Evolutionary conservation across 176 grass and related monocot species (phyloP).

Genomic region (Pontederia crassipes): DNA sequence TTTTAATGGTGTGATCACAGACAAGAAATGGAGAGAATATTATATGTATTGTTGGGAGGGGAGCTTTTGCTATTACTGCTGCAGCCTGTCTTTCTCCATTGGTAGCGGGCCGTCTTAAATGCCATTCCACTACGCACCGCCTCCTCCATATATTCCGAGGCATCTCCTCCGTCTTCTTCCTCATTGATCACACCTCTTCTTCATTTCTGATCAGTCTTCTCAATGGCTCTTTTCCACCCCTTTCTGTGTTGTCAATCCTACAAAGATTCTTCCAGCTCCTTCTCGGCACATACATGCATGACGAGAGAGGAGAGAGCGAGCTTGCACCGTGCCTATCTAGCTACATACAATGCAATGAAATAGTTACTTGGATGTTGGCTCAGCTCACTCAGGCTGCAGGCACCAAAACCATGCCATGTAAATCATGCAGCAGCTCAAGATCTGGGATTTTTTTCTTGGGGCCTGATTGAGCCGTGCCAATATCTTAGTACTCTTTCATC

Average conservation of each 20-base stretch:
- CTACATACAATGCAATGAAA: conserved; percentile 25
- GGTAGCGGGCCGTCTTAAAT: conserved; percentile 33
- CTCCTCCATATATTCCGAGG: conserved; percentile 13
- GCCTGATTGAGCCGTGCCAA: conserved; percentile 98
- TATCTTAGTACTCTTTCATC: conserved; percentile 92
- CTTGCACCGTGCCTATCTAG: no score
- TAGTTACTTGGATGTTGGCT: conserved; percentile 58
- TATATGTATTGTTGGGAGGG: not conserved
- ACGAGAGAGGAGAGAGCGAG: not conserved
- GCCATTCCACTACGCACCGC: conserved; percentile 3
- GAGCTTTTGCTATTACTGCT: conserved; percentile 9
- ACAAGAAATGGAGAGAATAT: not conserved
- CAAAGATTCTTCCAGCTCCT: not conserved
- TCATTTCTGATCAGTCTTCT: not conserved
- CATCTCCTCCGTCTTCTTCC: not conserved
- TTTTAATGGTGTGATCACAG: no score
- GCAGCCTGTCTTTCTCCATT: conserved; percentile 22
- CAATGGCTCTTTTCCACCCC: not conserved
- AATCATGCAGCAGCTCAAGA: not conserved
- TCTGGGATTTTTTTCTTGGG: not conserved
- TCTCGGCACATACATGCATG: not conserved
- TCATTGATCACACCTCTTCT: not conserved
- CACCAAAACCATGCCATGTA: not conserved
- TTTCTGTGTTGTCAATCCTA: no score
- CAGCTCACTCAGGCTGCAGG: conserved; percentile 41